A percentile compares a stretch with the other conserved stretches of the same genome.
Evolutionary conservation across 148 eudicot species (phyloP).

Genomic region (Rhododendron vialii): DNA sequence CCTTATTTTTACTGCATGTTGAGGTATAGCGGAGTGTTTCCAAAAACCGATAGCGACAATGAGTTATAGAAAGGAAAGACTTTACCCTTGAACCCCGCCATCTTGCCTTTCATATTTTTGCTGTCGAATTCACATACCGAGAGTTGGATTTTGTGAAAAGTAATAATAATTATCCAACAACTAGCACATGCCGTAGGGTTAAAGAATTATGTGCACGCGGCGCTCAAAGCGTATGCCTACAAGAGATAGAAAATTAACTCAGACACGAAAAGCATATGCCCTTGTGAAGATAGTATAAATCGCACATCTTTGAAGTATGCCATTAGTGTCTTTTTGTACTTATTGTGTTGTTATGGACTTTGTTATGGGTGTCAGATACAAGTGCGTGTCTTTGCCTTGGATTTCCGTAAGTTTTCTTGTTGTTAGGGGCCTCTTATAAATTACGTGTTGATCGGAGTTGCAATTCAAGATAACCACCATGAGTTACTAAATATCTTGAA

Average conservation of each 20-base stretch:
- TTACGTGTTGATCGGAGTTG: neutral
- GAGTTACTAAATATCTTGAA: neutral
- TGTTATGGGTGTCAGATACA: neutral
- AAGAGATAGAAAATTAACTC: neutral
- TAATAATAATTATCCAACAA: neutral
- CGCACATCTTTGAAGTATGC: neutral
- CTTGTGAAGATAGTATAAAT: neutral
- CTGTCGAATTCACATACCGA: neutral
- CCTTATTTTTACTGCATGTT: neutral
- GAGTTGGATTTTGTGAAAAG: neutral
- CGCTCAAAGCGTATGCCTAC: neutral
- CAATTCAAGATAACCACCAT: neutral
- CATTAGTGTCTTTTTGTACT: neutral
- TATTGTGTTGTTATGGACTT: neutral
- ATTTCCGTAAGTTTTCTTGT: neutral
- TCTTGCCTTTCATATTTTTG: neutral
- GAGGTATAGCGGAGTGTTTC: neutral
- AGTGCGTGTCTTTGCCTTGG: neutral
- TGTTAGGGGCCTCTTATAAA: neutral
- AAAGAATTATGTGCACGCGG: neutral
- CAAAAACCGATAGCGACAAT: neutral
- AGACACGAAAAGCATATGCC: neutral
- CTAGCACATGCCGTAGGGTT: neutral
- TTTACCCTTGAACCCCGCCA: neutral
- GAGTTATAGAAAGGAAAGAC: neutral